Evolutionary conservation across 306 rosid genomes (phyloP).

Genomic region (Malus sieversii): DNA sequence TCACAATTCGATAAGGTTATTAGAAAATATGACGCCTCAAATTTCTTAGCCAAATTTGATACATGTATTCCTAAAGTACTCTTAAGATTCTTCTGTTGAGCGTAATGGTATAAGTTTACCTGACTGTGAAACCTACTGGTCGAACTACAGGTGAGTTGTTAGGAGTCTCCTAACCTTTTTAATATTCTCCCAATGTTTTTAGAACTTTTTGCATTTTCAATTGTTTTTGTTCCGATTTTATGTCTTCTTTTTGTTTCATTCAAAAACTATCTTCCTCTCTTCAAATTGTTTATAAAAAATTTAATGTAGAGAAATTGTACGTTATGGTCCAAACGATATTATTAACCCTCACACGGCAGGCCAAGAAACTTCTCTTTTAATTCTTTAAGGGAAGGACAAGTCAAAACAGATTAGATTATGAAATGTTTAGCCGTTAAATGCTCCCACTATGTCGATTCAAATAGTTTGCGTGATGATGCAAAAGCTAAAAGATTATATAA

Average conservation of each 20-base stretch:
- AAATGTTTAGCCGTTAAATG: background rate
- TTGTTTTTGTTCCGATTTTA: background rate
- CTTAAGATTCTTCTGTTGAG: too few relatives aligned
- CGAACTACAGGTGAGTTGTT: too few relatives aligned
- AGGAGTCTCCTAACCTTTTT: too few relatives aligned
- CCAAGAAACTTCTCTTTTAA: background rate
- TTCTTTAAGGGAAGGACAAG: too few relatives aligned
- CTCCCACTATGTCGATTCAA: background rate
- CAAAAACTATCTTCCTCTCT: background rate
- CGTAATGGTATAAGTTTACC: too few relatives aligned
- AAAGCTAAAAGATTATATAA: background rate
- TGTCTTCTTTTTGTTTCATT: background rate
- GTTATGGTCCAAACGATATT: background rate
- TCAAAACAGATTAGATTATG: background rate
- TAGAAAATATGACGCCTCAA: too few relatives aligned
- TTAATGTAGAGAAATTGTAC: background rate
- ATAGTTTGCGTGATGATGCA: background rate
- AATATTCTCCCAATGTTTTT: too few relatives aligned
- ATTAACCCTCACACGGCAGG: background rate
- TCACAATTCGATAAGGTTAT: background rate
- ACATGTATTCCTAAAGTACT: background rate
- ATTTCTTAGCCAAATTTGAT: background rate
- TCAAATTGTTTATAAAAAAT: background rate
- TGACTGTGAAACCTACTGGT: too few relatives aligned
- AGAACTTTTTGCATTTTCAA: background rate